A percentile compares a stretch with the other conserved stretches of the same genome.
Conservation (phyloP, 345 rosid genomes). For the Citrus inodora region DNA sequence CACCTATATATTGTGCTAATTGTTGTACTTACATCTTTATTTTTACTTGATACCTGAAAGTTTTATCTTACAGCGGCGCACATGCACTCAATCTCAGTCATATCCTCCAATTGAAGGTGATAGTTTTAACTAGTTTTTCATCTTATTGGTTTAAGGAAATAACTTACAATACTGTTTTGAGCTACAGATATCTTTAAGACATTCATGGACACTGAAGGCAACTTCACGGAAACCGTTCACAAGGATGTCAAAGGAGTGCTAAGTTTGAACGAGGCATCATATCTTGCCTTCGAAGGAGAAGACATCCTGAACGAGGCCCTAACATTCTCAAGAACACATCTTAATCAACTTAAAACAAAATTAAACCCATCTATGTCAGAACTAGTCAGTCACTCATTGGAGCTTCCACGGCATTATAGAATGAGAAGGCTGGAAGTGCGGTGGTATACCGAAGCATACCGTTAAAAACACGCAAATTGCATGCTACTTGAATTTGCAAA, state of each 20-base stretch:
- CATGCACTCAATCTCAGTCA: neutral
- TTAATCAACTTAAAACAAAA: neutral
- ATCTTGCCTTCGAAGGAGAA: conserved; percentile 35
- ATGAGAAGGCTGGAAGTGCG: conserved; percentile 35
- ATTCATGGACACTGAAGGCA: conserved; percentile 26
- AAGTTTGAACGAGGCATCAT: conserved; percentile 44
- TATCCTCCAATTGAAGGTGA: neutral
- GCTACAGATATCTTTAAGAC: conserved; percentile 29
- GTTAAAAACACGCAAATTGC: neutral
- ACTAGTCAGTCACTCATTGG: conserved; percentile 31
- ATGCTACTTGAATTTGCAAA: conserved; percentile 36
- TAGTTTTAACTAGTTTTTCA: no score
- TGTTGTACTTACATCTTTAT: no score
- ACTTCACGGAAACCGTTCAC: neutral
- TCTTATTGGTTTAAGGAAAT: no score
- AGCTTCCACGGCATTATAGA: conserved; percentile 36
- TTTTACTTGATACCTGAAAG: neutral
- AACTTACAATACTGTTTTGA: no score
- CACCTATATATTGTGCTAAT: no score
- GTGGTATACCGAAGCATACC: conserved; percentile 31
- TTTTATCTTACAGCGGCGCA: neutral
- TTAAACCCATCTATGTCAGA: neutral
- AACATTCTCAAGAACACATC: conserved; percentile 12
- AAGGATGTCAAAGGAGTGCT: conserved; percentile 30
- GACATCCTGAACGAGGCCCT: conserved; percentile 22